Evolutionary conservation across 306 rosid species (phyloP).

Genomic region (Castanea crenata): DNA sequence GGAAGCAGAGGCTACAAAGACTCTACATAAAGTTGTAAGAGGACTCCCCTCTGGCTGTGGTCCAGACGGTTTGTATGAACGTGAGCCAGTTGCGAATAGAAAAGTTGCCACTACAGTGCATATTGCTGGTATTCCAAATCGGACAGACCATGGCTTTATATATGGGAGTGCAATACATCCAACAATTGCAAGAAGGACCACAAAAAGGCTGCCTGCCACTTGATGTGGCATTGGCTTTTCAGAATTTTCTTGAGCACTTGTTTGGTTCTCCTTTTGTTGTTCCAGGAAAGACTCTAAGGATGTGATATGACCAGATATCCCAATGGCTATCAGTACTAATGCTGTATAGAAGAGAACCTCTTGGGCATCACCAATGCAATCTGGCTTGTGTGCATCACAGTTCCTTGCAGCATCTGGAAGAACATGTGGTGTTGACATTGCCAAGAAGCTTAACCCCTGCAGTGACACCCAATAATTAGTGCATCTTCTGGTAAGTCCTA

Average conservation of each 20-base stretch:
- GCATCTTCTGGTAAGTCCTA: neutral
- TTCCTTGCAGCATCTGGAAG: neutral
- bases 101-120: constrained; percentile 13
- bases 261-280: neutral
- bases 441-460: constrained; percentile 20
- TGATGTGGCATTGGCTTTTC: too few relatives aligned
- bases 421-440: neutral
- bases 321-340: constrained; percentile 6
- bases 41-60: constrained; percentile 10
- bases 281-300: neutral
- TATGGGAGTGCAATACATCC: constrained; percentile 25
- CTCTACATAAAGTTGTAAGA: constrained; percentile 23
- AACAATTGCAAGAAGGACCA: neutral
- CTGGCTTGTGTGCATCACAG: neutral
- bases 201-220: too few relatives aligned
- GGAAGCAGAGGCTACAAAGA: constrained; percentile 21
- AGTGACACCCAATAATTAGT: neutral
- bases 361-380: neutral
- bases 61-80: neutral
- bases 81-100: constrained; percentile 23
- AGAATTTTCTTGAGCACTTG: neutral
- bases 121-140: constrained; percentile 28
- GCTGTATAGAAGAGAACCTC: constrained; percentile 1
- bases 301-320: neutral
- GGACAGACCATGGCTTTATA: constrained; percentile 30